Conservation (phyloP, 2,329 filamentous ascomycete genomes). For the Beauveria varroae region DNA sequence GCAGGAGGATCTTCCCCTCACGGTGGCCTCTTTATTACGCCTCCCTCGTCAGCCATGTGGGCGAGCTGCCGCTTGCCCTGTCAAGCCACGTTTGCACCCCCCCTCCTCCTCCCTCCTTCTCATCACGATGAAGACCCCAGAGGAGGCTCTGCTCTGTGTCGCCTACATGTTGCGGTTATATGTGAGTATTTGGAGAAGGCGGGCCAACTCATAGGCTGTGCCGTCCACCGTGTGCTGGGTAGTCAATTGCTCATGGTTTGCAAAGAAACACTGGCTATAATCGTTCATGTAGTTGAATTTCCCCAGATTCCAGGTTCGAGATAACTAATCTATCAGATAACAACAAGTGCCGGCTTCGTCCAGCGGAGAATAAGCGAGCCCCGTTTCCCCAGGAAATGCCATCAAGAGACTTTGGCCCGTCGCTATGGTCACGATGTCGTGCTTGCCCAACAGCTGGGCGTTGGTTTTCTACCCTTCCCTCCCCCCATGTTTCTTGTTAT, state of each 20-base stretch:
- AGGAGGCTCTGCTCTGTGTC: not conserved
- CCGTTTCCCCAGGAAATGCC: constrained; percentile 6
- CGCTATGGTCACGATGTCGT: not conserved
- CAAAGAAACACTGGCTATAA: not conserved
- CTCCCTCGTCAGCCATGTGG: constrained; percentile 1
- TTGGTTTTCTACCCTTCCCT: not conserved
- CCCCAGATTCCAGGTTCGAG: not conserved
- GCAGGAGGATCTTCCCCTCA: not conserved
- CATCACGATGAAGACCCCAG: not conserved
- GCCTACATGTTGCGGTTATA: not conserved
- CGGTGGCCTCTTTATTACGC: not conserved
- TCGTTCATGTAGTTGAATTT: not conserved
- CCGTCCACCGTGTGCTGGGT: not conserved
- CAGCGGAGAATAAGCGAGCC: not conserved
- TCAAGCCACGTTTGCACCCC: not conserved
- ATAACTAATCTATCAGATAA: not conserved
- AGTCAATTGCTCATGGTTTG: no score
- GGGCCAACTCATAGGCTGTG: no score
- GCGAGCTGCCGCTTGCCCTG: not conserved
- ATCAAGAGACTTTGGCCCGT: not conserved
- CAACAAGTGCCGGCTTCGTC: not conserved
- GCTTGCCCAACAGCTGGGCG: not conserved
- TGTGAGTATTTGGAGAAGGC: not conserved
- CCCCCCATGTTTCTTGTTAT: not conserved
- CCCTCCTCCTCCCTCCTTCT: not conserved